These are phyloP conservation scores for Penicillium thymicola DNA, from an alignment of 2,329 filamentous ascomycete species.

Conservation along the genomic window DNA sequence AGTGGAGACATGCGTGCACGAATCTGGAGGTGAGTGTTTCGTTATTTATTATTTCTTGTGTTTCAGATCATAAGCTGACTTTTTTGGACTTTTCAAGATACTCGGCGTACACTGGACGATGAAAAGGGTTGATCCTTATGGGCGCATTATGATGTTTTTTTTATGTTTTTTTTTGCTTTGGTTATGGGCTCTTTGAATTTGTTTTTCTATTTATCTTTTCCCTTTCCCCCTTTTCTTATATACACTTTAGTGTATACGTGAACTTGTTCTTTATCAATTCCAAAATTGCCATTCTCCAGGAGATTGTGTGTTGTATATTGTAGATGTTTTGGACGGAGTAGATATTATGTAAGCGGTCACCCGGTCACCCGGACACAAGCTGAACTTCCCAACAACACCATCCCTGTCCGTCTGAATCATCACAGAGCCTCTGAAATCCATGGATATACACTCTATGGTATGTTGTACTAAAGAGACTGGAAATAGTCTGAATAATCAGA, in stretches of 20 bases:
- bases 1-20: constrained; percentile 96
- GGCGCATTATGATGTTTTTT: constrained; percentile 34
- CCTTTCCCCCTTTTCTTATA: neutral
- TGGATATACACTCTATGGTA: too few relatives aligned
- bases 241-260: constrained; percentile 2
- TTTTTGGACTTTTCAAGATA: constrained; percentile 27
- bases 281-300: neutral
- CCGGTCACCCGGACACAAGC: neutral
- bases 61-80: constrained; percentile 8
- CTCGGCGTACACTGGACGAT: constrained; percentile 40
- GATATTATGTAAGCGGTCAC: neutral
- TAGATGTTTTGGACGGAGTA: too few relatives aligned
- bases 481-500: neutral
- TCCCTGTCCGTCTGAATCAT: constrained; percentile 17
- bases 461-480: neutral
- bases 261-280: neutral
- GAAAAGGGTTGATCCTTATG: constrained; percentile 24
- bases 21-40: constrained; percentile 73
- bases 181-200: constrained; percentile 16
- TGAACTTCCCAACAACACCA: constrained; percentile 2
- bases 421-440: constrained; percentile 10
- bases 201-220: constrained; percentile 9
- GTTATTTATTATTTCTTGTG: neutral
- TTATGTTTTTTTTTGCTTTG: constrained; percentile 17
- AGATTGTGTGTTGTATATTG: too few relatives aligned